A percentile compares a stretch with the other conserved stretches of the same genome.
phyloP scores from a whole-genome alignment of 1,139 yeast species.

The Magnusiomyces suaveolens region DNA sequence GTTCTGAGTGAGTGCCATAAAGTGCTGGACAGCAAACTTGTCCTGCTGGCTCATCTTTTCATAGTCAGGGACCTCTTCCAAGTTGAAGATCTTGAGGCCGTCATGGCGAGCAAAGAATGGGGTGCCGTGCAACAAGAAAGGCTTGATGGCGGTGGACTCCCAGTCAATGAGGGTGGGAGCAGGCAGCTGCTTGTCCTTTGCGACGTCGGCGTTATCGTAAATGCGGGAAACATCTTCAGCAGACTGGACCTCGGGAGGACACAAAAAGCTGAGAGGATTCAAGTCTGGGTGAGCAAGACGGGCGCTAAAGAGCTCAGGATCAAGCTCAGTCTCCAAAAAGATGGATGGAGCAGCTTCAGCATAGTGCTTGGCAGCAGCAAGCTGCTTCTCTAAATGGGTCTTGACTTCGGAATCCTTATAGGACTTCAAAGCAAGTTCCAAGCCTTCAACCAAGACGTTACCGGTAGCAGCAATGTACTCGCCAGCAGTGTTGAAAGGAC shows the following conservation, averaged over 20 bases:
- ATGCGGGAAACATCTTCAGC: slow-evolving; percentile 9
- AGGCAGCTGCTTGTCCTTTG: neutral
- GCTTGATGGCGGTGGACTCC: slow-evolving; percentile 71
- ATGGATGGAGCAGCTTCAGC: slow-evolving; percentile 46
- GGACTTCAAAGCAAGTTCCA: slow-evolving; percentile 48
- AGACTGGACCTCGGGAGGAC: slow-evolving; percentile 32
- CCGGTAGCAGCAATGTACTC: slow-evolving; percentile 58
- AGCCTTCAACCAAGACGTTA: slow-evolving; percentile 54
- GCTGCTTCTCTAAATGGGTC: slow-evolving; percentile 37
- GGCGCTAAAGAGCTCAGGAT: slow-evolving; percentile 50
- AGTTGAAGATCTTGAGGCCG: slow-evolving; percentile 76
- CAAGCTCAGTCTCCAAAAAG: slow-evolving; percentile 21
- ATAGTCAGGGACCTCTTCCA: slow-evolving; percentile 65
- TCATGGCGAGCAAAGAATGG: slow-evolving; percentile 80
- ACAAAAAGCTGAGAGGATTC: slow-evolving; percentile 78
- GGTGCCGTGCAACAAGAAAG: slow-evolving; percentile 64
- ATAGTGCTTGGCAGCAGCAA: slow-evolving; percentile 49
- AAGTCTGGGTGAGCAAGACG: slow-evolving; percentile 72
- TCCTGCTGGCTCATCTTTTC: slow-evolving; percentile 59
- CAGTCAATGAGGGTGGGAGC: slow-evolving; percentile 57
- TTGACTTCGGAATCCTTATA: slow-evolving; percentile 40
- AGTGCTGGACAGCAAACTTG: slow-evolving; percentile 71
- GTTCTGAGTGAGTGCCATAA: slow-evolving; percentile 82
- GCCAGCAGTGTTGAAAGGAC: slow-evolving; percentile 62
- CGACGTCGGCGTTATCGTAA: neutral